These are phyloP conservation scores for Elsinoe necatrix DNA, from an alignment of 2,329 filamentous ascomycete species.

Conservation along the genomic window DNA sequence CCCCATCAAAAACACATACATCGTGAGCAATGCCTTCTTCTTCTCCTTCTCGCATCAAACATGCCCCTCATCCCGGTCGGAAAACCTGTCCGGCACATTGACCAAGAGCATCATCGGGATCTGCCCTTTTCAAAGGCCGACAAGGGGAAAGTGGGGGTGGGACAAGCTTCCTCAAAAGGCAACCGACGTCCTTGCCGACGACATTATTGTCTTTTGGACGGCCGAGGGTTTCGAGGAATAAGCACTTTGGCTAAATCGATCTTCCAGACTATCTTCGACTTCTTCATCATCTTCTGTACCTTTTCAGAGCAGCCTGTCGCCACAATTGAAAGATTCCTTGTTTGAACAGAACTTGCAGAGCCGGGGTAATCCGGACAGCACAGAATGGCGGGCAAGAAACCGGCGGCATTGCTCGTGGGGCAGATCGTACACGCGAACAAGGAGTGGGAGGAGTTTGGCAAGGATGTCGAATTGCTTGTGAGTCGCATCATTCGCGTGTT, in stretches of 20 bases:
- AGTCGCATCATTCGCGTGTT: neutral
- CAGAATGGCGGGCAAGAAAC: conserved; percentile 1
- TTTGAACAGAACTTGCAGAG: neutral
- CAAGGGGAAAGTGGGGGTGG: neutral
- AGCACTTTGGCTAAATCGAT: neutral
- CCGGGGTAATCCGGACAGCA: neutral
- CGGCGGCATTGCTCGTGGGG: conserved; percentile 38
- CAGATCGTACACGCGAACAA: conserved; percentile 37
- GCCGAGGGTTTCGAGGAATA: neutral
- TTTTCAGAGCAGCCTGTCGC: neutral
- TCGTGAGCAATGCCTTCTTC: too few species aligned
- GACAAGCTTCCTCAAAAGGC: neutral
- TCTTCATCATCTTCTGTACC: neutral
- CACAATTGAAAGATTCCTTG: neutral
- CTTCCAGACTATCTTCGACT: neutral
- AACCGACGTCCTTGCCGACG: neutral
- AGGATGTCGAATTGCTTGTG: conserved; percentile 28
- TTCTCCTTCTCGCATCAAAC: too few species aligned
- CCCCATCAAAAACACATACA: too few species aligned
- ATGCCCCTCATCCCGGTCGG: neutral
- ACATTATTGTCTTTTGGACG: neutral
- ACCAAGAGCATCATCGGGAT: neutral
- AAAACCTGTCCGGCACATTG: neutral
- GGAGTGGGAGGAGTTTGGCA: conserved; percentile 37
- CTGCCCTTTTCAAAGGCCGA: conserved; percentile 10